Evolutionary conservation across 768 basidiomycete genomes (phyloP).

Genomic region (Tremella fuciformis): DNA sequence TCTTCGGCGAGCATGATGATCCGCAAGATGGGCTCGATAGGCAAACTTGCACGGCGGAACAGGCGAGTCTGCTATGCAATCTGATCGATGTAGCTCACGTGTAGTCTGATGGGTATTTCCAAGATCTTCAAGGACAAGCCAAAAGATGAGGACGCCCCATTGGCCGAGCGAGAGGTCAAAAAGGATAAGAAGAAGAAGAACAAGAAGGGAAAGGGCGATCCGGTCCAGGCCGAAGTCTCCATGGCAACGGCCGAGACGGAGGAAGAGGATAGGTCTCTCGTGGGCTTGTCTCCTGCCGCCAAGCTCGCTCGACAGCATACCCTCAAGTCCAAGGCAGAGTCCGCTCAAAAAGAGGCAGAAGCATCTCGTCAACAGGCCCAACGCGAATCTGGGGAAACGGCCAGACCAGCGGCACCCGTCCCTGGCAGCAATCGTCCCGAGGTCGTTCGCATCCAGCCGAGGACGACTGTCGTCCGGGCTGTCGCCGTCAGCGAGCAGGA

Average conservation of each 20-base stretch:
- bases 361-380: background rate
- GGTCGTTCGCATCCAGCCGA: slow-evolving; percentile 54
- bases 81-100: slow-evolving; percentile 5
- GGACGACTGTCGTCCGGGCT: slow-evolving; percentile 52
- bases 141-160: slow-evolving; percentile 59
- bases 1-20: slow-evolving; percentile 95
- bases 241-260: slow-evolving; percentile 75
- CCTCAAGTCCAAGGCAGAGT: slow-evolving; percentile 68
- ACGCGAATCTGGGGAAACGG: slow-evolving; percentile 26
- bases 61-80: slow-evolving; percentile 36
- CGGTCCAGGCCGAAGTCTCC: slow-evolving; percentile 68
- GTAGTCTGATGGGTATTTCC: slow-evolving; percentile 80
- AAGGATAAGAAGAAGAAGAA: slow-evolving; percentile 58
- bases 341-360: slow-evolving; percentile 61
- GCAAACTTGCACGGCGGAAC: slow-evolving; percentile 81
- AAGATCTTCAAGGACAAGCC: slow-evolving; percentile 86
- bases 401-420: slow-evolving; percentile 18
- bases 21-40: slow-evolving; percentile 84
- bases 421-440: slow-evolving; percentile 18
- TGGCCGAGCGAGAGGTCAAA: slow-evolving; percentile 53
- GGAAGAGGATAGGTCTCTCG: slow-evolving; percentile 58
- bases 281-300: slow-evolving; percentile 83
- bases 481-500: slow-evolving; percentile 55
- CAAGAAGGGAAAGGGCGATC: slow-evolving; percentile 59
- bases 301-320: slow-evolving; percentile 87